Conservation (phyloP, 1,139 yeast species). For the Kodamaea alishanica region DNA sequence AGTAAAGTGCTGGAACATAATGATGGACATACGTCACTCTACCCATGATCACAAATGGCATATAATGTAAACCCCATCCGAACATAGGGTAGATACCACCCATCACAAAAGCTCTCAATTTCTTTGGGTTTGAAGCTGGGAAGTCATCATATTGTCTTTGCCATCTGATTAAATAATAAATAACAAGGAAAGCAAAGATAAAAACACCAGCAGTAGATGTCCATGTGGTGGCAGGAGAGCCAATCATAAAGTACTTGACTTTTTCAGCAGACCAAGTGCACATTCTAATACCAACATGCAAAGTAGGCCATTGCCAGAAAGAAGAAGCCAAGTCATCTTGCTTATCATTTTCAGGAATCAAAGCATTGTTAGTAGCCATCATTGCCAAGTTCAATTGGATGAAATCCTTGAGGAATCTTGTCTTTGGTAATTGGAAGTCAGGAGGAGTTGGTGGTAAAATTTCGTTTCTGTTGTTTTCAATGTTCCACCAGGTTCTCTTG, state of each 20-base stretch:
- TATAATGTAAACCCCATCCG: conserved; percentile 92
- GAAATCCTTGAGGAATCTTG: conserved; percentile 84
- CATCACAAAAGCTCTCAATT: conserved; percentile 45
- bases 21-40: conserved; percentile 98
- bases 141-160: conserved; percentile 86
- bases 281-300: conserved; percentile 87
- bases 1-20: conserved; percentile 92
- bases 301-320: conserved; percentile 99
- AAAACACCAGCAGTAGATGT: conserved; percentile 71
- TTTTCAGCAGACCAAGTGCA: conserved; percentile 89
- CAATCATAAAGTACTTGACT: conserved; percentile 82
- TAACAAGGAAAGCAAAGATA: conserved; percentile 54
- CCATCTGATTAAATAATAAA: conserved; percentile 75
- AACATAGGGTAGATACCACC: conserved; percentile 90
- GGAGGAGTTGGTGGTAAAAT: conserved; percentile 70
- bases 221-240: conserved; percentile 95
- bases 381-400: conserved; percentile 91
- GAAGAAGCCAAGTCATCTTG: conserved; percentile 85
- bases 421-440: conserved; percentile 74
- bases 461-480: conserved; percentile 79
- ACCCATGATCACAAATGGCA: conserved; percentile 91
- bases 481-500: conserved; percentile 97
- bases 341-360: conserved; percentile 89
- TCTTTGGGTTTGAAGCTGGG: conserved; percentile 30
- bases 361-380: conserved; percentile 98